A percentile compares a stretch with the other conserved stretches of the same genome.
phyloP scores from a whole-genome alignment of 139 green algal genomes.

The Chlamydomonas applanata region DNA sequence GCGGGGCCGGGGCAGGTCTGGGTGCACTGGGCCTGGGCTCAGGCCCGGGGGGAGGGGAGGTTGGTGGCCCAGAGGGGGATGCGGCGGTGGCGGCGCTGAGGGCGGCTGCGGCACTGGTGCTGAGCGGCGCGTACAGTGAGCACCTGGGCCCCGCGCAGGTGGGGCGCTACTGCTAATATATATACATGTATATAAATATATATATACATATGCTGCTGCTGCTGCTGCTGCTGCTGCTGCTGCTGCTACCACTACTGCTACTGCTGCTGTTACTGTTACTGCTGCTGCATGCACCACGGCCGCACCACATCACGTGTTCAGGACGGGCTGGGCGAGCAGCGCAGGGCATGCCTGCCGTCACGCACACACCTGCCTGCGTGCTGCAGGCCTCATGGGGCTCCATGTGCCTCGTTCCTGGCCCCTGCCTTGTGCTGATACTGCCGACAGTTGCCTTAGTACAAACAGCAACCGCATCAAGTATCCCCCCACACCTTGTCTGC shows the following conservation, averaged over 20 bases:
- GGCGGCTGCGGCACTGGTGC: constrained; percentile 5
- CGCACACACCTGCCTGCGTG: too few relatives aligned
- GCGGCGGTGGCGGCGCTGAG: background rate
- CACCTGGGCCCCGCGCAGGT: background rate
- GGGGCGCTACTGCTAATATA: too few relatives aligned
- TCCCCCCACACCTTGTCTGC: too few relatives aligned
- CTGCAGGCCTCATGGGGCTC: too few relatives aligned
- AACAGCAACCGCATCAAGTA: too few relatives aligned
- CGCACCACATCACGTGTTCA: too few relatives aligned
- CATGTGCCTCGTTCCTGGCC: too few relatives aligned
- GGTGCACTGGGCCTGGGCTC: background rate
- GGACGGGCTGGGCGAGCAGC: too few relatives aligned
- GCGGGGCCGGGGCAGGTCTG: background rate
- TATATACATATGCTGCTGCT: background rate
- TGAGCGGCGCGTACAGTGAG: background rate
- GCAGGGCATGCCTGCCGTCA: too few relatives aligned
- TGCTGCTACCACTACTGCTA: background rate
- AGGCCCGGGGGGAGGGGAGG: background rate
- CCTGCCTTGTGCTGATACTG: too few relatives aligned
- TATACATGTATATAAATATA: too few relatives aligned
- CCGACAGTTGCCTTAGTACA: too few relatives aligned
- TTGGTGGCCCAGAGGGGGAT: background rate
- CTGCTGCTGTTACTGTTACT: background rate
- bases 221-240: background rate
- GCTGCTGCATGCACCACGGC: background rate